Conservation (phyloP, 2,329 filamentous ascomycete species). For the Didymosphaeria variabile region DNA sequence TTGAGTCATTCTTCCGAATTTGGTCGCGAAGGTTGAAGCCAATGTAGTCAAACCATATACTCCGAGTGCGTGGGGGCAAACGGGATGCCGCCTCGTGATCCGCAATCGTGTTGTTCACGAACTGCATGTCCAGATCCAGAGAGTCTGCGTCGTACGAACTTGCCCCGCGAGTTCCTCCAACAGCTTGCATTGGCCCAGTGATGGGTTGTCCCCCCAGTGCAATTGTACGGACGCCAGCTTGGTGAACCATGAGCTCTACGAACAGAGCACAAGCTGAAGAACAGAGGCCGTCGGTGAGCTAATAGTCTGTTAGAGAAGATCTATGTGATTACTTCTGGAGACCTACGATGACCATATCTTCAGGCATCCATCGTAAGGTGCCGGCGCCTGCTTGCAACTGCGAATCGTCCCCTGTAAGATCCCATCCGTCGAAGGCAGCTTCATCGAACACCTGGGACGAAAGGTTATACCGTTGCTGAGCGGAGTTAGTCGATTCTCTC, state of each 20-base stretch:
- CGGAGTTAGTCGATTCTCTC: no score
- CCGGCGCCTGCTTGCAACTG: no score
- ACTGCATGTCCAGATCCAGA: conserved; percentile 38
- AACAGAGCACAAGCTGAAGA: conserved; percentile 66
- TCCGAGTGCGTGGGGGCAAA: conserved; percentile 19
- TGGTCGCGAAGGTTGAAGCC: conserved; percentile 47
- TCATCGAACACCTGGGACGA: no score
- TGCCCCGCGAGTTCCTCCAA: conserved; percentile 67
- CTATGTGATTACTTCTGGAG: not conserved
- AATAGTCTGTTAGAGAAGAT: not conserved
- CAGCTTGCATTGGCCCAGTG: conserved; percentile 63
- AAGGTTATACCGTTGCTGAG: no score
- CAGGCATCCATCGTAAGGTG: not conserved
- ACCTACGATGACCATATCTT: conserved; percentile 41
- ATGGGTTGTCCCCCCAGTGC: conserved; percentile 65
- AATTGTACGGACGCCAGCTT: conserved; percentile 61
- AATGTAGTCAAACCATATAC: conserved; percentile 31
- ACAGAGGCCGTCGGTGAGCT: conserved; percentile 62
- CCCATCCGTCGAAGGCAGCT: no score
- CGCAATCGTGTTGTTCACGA: conserved; percentile 18
- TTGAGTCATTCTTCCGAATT: conserved; percentile 35
- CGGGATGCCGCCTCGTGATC: conserved; percentile 1
- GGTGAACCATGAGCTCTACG: conserved; percentile 57
- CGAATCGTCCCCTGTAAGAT: no score
- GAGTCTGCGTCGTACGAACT: conserved; percentile 44